Base-by-base conservation (phyloP, 306 rosid genomes). In the Corylus americana region DNA sequence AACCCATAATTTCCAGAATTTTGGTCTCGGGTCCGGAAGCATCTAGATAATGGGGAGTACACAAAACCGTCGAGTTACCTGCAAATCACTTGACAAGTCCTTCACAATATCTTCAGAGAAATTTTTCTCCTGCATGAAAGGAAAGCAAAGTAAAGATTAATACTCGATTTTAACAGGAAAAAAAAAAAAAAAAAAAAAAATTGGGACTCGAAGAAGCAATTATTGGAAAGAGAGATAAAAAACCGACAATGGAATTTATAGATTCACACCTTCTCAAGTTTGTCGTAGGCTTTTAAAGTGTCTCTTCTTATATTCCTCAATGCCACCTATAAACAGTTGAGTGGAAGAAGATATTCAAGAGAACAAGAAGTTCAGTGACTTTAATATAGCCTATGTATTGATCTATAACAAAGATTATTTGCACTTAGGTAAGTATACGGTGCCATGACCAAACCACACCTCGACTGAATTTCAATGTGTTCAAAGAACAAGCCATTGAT, bases 231-330 rank as follows among this genome's bases (percentile, higher is more conserved):
- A 61, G 29, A 71, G 45, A 42, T 6, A 54, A 74, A 77, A 64
- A 67, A 64, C 51, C 54, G 55, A 48, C 1, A 20, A 68, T 48
- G 66, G 58, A 81, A 77, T 76, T 81, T 16, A 76, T 85, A 64
- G 68, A 79, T 85, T 81, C 73, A 79, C 77, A 93, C 99, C 99
- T 96, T 96, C 88, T 96, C 97, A 74, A 96, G 98, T 79, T 96
- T 96, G 57, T 93, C 97, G 78, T 88, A 91, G 80, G 98, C 96
- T 86, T 91, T 96, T 79, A 96, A 71, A 67, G 93, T 93, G 89
- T 96, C 99, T 86, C 99, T 93, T 87, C 99, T 88, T 85, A 96
- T 91, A 78, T 96, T 96, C 91, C 99, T 87, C 80, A 96, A 71
- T 77, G 97, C 98, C 81, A 96, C 99, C 98, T 91, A 78, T 31